phyloP scores from a whole-genome alignment of 331 rosid species.

The Dryas integrifolia region DNA sequence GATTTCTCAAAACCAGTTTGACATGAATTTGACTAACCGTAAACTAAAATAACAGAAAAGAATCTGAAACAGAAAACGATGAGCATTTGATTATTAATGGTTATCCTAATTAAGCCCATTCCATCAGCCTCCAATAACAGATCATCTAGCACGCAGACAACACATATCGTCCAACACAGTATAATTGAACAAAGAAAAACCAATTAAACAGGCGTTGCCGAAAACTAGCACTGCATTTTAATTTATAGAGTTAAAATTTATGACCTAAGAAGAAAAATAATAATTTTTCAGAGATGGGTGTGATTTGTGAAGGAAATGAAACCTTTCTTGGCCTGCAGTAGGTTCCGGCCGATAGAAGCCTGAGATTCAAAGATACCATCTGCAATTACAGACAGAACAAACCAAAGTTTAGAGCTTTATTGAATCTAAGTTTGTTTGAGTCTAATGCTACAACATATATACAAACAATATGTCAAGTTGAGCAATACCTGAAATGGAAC shows the following conservation, averaged over 20 bases:
- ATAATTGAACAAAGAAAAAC: slow-evolving; percentile 1
- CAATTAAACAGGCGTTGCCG: not conserved
- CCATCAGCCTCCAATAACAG: not conserved
- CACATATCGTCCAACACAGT: not conserved
- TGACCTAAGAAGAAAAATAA: not conserved
- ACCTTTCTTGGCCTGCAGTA: slow-evolving; percentile 92
- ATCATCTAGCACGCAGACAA: not conserved
- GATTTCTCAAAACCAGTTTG: slow-evolving; percentile 1
- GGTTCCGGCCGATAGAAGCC: slow-evolving; percentile 49
- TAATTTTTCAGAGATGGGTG: slow-evolving; percentile 9
- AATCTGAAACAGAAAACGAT: not conserved
- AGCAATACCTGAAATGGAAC: slow-evolving; percentile 46
- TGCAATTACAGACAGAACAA: slow-evolving; percentile 32
- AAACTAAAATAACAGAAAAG: not conserved
- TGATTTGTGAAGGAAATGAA: not conserved
- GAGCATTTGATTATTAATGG: not conserved
- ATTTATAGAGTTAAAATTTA: not conserved
- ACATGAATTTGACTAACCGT: not conserved
- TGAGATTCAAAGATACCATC: slow-evolving; percentile 48
- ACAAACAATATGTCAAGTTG: not conserved
- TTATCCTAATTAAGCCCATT: not conserved
- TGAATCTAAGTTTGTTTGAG: not conserved
- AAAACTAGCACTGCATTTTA: not conserved
- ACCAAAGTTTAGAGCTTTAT: not conserved
- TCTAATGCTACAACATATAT: not conserved